Base-by-base conservation (phyloP, 495 filamentous ascomycete genomes). In the Penicillium roqueforti region DNA sequence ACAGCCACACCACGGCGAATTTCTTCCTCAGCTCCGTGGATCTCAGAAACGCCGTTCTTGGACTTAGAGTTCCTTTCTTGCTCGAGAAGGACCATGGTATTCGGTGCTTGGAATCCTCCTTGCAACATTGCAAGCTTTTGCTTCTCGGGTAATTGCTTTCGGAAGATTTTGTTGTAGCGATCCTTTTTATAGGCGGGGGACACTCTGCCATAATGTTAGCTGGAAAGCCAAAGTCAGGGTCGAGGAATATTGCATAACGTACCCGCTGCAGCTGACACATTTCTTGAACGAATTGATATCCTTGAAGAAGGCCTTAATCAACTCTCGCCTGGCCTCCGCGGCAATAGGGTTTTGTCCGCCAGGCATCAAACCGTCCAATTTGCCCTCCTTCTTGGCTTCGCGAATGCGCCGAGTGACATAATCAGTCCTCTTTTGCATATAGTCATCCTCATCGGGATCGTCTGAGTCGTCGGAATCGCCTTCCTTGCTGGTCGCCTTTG, bases 161-260 rank as follows among this genome's bases (percentile, higher is more conserved):
- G 84, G 69, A 97, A 99, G 48, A 99, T 93, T 69, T 97, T 97
- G 57, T 87, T 85, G 64, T 80, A 91, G 23, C 85, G 80, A 56
- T 97, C 92, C 62, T 92, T 95, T 59, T 91, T 82, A 69, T 87
- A 97, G 5, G 69, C 73, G 18, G 91, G 90, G 20, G 88, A 87
- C 32, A 89, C 81, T 41, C 82, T 86, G 63, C 2, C 6, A 41
- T 23, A 57, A 22, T 55, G 57, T 53, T 40, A 57, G 55, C 25
- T 51, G 37, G 51, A 56, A 20, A 23, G 18, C 16, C 47, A 26
- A 53, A 20, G 19, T 36, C 43, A 19, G 38, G 32, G 22, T 31
- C 43, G 16, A 43, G 29, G 25, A 31, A 16, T 53, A 20, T 13
- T 16, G 25, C 6, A 37, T 7, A 57, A 66, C 80, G 65, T 73